A percentile compares a stretch with the other conserved stretches of the same genome.
These are phyloP conservation scores for Zasmidium citrigriseum DNA, from an alignment of 2,329 filamentous ascomycete species.

Conservation along the genomic window DNA sequence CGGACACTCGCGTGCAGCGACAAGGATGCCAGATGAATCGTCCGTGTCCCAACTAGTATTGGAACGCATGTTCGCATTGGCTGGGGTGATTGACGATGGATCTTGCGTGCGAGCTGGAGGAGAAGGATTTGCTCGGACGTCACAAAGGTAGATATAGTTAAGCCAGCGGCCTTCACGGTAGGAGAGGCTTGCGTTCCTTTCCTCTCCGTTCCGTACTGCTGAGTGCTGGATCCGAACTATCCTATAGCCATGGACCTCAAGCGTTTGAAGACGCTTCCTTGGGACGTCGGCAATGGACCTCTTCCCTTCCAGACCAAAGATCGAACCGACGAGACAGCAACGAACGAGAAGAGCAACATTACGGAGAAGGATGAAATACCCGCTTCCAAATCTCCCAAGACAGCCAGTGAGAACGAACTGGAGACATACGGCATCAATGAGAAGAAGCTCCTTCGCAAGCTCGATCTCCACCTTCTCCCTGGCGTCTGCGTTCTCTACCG, in stretches of 20 bases:
- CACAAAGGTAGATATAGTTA: neutral
- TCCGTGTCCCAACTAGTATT: neutral
- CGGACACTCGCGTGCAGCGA: neutral
- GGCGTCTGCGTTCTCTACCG: constrained; percentile 45
- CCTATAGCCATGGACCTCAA: neutral
- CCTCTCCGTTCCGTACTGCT: neutral
- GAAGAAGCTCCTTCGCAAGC: constrained; percentile 59
- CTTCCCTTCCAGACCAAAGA: neutral
- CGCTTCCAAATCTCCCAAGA: constrained; percentile 2
- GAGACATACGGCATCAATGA: constrained; percentile 50
- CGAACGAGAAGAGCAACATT: neutral
- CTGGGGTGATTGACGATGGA: neutral
- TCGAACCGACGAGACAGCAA: neutral
- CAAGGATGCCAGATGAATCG: neutral
- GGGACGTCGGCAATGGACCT: constrained; percentile 2
- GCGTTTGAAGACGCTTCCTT: neutral
- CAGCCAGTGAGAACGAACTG: constrained; percentile 16
- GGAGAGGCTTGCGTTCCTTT: neutral
- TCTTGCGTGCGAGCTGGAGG: neutral
- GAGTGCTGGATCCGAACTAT: neutral
- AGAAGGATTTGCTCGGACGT: neutral
- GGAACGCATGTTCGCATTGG: too few species aligned
- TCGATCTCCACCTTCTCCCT: constrained; percentile 45
- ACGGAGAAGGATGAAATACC: neutral
- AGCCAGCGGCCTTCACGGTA: too few species aligned